Percentiles rank a stretch among this genome's conserved stretches.
These are phyloP conservation scores for Kazachstania kunashirensis DNA, from an alignment of 805 yeast genomes.

Conservation along the genomic window DNA sequence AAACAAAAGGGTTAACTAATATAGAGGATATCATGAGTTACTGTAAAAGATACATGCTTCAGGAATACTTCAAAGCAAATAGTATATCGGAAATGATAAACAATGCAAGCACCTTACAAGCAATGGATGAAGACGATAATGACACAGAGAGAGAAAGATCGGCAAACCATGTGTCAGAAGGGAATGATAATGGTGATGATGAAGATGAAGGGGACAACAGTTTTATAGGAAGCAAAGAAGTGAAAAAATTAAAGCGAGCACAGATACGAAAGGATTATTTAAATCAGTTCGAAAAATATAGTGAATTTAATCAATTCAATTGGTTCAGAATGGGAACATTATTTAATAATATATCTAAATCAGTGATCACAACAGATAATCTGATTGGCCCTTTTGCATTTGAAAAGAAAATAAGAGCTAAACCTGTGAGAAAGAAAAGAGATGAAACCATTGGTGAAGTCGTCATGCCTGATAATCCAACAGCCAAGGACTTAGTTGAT, in stretches of 20 bases:
- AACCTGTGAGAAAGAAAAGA: conserved; percentile 29
- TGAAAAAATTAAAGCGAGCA: conserved; percentile 9
- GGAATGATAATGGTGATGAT: conserved; percentile 9
- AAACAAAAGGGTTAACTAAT: conserved; percentile 41
- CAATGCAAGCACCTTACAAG: conserved; percentile 5
- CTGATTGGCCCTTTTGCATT: conserved; percentile 62
- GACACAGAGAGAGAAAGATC: conserved; percentile 8
- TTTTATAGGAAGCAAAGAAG: background rate
- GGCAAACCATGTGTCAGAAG: conserved; percentile 14
- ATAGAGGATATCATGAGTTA: conserved; percentile 38
- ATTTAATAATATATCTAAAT: conserved; percentile 37
- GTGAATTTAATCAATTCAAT: conserved; percentile 38
- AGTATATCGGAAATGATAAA: conserved; percentile 11
- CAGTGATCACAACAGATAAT: conserved; percentile 47
- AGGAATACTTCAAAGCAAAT: conserved; percentile 21
- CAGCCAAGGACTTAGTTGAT: conserved; percentile 36
- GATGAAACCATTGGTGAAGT: conserved; percentile 36
- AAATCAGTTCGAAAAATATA: conserved; percentile 20
- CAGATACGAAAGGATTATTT: conserved; percentile 13
- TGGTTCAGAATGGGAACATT: conserved; percentile 54
- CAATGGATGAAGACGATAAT: conserved; percentile 17
- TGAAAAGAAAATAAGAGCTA: conserved; percentile 37
- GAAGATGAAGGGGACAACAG: conserved; percentile 7
- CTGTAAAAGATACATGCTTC: conserved; percentile 32
- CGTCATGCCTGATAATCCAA: conserved; percentile 7